A percentile compares a stretch with the other conserved stretches of the same genome.
These are phyloP conservation scores for Barnettozyma wickerhamii DNA, from an alignment of 805 yeast genomes.

Conservation along the genomic window DNA sequence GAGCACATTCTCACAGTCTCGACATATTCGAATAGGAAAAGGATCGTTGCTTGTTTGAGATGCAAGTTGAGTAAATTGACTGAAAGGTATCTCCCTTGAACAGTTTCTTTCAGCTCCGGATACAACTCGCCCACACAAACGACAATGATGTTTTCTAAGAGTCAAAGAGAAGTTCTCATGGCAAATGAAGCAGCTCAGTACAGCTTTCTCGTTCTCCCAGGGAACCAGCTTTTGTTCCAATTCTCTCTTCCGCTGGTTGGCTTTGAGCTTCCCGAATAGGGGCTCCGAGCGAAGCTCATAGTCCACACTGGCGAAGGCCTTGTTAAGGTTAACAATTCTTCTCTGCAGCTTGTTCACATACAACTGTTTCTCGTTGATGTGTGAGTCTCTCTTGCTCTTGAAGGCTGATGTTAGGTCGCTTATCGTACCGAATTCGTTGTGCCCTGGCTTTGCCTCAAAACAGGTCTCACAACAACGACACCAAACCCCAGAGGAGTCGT, in stretches of 20 bases:
- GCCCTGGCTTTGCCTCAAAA: slow-evolving; percentile 50
- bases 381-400: slow-evolving; percentile 34
- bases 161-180: slow-evolving; percentile 49
- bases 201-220: slow-evolving; percentile 59
- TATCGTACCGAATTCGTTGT: slow-evolving; percentile 39
- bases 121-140: slow-evolving; percentile 79
- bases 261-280: slow-evolving; percentile 23
- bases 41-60: slow-evolving; percentile 21
- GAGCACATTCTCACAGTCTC: slow-evolving; percentile 58
- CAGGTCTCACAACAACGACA: slow-evolving; percentile 65
- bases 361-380: slow-evolving; percentile 46
- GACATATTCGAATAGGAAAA: slow-evolving; percentile 55
- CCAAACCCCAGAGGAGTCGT: slow-evolving; percentile 60
- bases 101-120: slow-evolving; percentile 71
- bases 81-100: slow-evolving; percentile 65
- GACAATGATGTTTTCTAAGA: slow-evolving; percentile 82
- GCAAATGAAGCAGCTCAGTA: slow-evolving; percentile 62
- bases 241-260: slow-evolving; percentile 29
- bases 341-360: slow-evolving; percentile 56
- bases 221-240: slow-evolving; percentile 46
- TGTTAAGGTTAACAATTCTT: slow-evolving; percentile 45
- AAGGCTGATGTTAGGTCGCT: slow-evolving; percentile 46
- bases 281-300: slow-evolving; percentile 17
- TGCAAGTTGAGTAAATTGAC: slow-evolving; percentile 15
- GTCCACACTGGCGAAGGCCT: slow-evolving; percentile 26